A percentile compares a stretch with the other conserved stretches of the same genome.
Conservation (phyloP, 768 basidiomycete species). For the Ramaria sp. region DNA sequence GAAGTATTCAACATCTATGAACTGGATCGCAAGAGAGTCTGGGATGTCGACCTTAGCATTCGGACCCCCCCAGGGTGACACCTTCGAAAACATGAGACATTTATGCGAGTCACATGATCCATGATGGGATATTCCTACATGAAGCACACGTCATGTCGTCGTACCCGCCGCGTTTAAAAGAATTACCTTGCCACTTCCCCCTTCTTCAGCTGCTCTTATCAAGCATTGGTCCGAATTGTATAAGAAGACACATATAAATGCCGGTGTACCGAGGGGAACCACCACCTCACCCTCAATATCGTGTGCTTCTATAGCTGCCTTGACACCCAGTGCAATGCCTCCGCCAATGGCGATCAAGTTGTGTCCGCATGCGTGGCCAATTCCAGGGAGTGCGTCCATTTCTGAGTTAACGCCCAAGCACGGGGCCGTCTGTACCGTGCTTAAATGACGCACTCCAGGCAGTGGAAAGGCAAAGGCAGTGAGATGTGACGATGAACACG, state of each 20-base stretch:
- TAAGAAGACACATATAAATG: constrained; percentile 16
- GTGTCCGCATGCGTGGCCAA: constrained; percentile 49
- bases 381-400: constrained; percentile 48
- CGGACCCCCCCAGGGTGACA: constrained; percentile 74
- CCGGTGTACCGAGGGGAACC: constrained; percentile 72
- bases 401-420: constrained; percentile 75
- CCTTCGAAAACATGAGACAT: constrained; percentile 27
- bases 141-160: constrained; percentile 63
- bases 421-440: constrained; percentile 53
- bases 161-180: constrained; percentile 69
- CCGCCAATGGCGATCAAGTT: constrained; percentile 79
- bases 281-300: constrained; percentile 60
- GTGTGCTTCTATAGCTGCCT: constrained; percentile 47
- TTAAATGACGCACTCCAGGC: constrained; percentile 65
- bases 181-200: constrained; percentile 59
- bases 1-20: constrained; percentile 49
- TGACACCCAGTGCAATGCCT: constrained; percentile 58
- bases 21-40: constrained; percentile 51
- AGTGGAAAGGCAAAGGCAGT: constrained; percentile 49
- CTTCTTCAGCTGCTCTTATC: constrained; percentile 54
- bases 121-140: constrained; percentile 34
- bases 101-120: background rate
- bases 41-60: constrained; percentile 54
- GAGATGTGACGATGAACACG: constrained; percentile 51
- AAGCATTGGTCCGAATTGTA: background rate